Evolutionary conservation across 1,139 yeast species (phyloP).

Genomic region (Suhomyces coccinellae): DNA sequence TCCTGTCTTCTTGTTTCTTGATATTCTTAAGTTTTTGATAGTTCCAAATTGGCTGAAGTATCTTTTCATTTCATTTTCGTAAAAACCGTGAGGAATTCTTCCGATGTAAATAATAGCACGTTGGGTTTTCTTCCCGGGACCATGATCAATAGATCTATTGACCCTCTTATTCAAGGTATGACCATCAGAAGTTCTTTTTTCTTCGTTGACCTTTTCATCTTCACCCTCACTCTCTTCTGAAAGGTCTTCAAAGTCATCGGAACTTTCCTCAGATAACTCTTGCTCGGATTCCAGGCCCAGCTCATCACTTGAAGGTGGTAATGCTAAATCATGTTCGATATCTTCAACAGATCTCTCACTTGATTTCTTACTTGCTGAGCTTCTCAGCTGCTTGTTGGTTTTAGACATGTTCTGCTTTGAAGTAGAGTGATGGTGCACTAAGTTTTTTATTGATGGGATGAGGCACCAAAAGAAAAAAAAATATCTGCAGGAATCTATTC

Average conservation of each 20-base stretch:
- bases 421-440: not conserved
- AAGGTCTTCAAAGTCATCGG: conserved; percentile 26
- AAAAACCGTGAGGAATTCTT: conserved; percentile 89
- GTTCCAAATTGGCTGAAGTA: conserved; percentile 91
- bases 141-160: conserved; percentile 14
- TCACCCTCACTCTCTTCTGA: conserved; percentile 20
- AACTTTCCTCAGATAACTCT: conserved; percentile 19
- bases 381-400: not conserved
- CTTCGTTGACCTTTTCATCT: conserved; percentile 18
- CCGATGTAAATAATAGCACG: conserved; percentile 84
- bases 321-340: conserved; percentile 34
- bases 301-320: conserved; percentile 27
- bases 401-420: conserved; percentile 8
- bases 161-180: conserved; percentile 23
- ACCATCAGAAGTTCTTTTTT: conserved; percentile 15
- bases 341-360: conserved; percentile 26
- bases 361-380: conserved; percentile 7
- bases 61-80: conserved; percentile 75
- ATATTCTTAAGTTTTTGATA: conserved; percentile 71
- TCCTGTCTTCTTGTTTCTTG: conserved; percentile 90
- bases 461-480: not conserved
- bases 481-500: not conserved
- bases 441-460: conserved; percentile 16
- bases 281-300: conserved; percentile 12
- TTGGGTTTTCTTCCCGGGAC: conserved; percentile 21